Percentiles rank a stretch among this genome's conserved stretches.
Conservation (phyloP, 164 flowering plant species). For the Aristolochia contorta region DNA sequence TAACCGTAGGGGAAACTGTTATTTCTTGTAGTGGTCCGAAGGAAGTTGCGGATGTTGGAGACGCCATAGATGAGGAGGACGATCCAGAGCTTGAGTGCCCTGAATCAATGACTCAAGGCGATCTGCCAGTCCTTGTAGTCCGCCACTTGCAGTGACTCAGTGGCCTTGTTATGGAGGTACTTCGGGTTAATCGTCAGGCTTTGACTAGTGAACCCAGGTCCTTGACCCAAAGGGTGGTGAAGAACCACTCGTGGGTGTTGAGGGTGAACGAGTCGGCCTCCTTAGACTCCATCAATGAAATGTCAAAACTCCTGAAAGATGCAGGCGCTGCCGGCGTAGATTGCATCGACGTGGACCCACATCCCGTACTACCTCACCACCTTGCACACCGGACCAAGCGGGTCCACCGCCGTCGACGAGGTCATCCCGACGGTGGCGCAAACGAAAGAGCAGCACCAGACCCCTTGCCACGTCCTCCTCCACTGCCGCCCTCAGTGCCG, state of each 20-base stretch:
- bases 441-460: slow-evolving; percentile 23
- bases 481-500: slow-evolving; percentile 15
- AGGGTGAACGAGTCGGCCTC: slow-evolving; percentile 47
- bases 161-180: slow-evolving; percentile 46
- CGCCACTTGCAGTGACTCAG: slow-evolving; percentile 39
- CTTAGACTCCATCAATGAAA: slow-evolving; percentile 50
- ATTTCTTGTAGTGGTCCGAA: too few species aligned
- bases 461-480: slow-evolving; percentile 20
- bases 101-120: too few species aligned
- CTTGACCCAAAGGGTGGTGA: slow-evolving; percentile 61
- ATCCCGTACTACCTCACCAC: slow-evolving; percentile 23
- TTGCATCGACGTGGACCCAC: slow-evolving; percentile 56
- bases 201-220: slow-evolving; percentile 29
- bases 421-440: slow-evolving; percentile 54
- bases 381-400: slow-evolving; percentile 15
- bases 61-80: slow-evolving; percentile 58
- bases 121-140: too few species aligned
- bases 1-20: too few species aligned
- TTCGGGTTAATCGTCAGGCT: slow-evolving; percentile 53
- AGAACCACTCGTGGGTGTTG: slow-evolving; percentile 72
- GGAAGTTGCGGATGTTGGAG: slow-evolving; percentile 24
- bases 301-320: slow-evolving; percentile 60
- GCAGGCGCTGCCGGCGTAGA: slow-evolving; percentile 60
- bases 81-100: slow-evolving; percentile 60
- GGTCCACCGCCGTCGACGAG: slow-evolving; percentile 39